phyloP scores from a whole-genome alignment of 352 stramenopile species.

The Phytophthora nicotianae region DNA sequence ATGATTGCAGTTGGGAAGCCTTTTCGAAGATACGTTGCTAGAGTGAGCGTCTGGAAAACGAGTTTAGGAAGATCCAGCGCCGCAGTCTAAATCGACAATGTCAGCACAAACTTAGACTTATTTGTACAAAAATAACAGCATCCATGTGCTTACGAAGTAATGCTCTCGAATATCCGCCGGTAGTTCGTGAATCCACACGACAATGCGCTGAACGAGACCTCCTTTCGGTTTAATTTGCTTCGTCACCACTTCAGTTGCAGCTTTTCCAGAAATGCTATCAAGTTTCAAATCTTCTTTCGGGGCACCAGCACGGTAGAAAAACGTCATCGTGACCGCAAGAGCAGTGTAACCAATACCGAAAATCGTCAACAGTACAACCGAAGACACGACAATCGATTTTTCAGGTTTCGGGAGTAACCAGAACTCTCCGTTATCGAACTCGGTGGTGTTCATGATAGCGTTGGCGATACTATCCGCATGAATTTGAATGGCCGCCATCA shows the following conservation, averaged over 20 bases:
- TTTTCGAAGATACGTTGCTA: constrained; percentile 38
- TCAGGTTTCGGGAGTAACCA: constrained; percentile 45
- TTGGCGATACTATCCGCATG: constrained; percentile 40
- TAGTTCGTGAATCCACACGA: not conserved
- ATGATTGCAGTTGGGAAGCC: constrained; percentile 50
- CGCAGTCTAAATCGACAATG: too few relatives aligned
- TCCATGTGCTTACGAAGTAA: constrained; percentile 19
- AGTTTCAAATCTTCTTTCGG: not conserved
- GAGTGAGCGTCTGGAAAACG: constrained; percentile 47
- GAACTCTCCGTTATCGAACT: constrained; percentile 52
- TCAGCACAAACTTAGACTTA: too few relatives aligned
- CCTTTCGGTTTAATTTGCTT: not conserved
- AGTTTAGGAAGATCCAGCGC: constrained; percentile 53
- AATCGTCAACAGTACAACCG: constrained; percentile 27
- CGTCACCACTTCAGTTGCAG: not conserved
- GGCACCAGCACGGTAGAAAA: constrained; percentile 21
- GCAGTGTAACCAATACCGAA: constrained; percentile 41
- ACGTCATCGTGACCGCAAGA: constrained; percentile 42
- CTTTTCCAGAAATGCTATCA: not conserved
- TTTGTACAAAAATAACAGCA: too few relatives aligned
- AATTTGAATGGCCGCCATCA: constrained; percentile 43
- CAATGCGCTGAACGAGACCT: not conserved
- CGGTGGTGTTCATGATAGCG: constrained; percentile 39
- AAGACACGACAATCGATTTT: constrained; percentile 12
- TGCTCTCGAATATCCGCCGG: constrained; percentile 19